These are phyloP conservation scores for Dendrobium officinale DNA, from an alignment of 106 monocot species.

Conservation along the genomic window DNA sequence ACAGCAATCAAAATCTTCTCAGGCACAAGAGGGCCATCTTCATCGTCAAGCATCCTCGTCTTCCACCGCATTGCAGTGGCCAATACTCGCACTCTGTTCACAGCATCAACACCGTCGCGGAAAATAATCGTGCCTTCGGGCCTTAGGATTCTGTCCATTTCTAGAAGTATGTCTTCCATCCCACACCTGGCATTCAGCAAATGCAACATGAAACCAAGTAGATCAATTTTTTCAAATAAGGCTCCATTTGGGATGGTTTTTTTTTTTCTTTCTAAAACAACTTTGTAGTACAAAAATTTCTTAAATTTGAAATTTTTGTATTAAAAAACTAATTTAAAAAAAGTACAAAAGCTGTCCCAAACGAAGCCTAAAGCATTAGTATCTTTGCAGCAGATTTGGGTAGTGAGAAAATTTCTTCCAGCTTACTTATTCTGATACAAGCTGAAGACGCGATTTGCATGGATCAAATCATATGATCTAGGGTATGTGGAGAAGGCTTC, in stretches of 20 bases:
- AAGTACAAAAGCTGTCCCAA: too few relatives aligned
- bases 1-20: slow-evolving; percentile 47
- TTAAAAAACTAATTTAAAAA: too few relatives aligned
- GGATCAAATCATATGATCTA: slow-evolving; percentile 56
- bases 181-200: slow-evolving; percentile 30
- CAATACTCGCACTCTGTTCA: slow-evolving; percentile 29
- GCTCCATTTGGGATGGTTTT: too few relatives aligned
- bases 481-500: slow-evolving; percentile 64
- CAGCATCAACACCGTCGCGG: slow-evolving; percentile 36
- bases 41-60: slow-evolving; percentile 41
- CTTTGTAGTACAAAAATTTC: too few relatives aligned
- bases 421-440: slow-evolving; percentile 46
- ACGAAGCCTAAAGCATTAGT: too few relatives aligned
- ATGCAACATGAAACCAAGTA: not conserved
- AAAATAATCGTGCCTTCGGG: slow-evolving; percentile 44
- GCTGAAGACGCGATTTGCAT: slow-evolving; percentile 47
- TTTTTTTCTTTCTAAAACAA: too few relatives aligned
- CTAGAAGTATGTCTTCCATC: slow-evolving; percentile 49
- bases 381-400: not conserved
- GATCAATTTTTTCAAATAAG: not conserved
- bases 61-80: slow-evolving; percentile 48
- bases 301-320: too few relatives aligned
- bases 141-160: slow-evolving; percentile 49
- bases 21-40: slow-evolving; percentile 47
- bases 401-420: too few relatives aligned